Evolutionary conservation across 768 basidiomycete genomes (phyloP).

Genomic region (Lactarius indigo): DNA sequence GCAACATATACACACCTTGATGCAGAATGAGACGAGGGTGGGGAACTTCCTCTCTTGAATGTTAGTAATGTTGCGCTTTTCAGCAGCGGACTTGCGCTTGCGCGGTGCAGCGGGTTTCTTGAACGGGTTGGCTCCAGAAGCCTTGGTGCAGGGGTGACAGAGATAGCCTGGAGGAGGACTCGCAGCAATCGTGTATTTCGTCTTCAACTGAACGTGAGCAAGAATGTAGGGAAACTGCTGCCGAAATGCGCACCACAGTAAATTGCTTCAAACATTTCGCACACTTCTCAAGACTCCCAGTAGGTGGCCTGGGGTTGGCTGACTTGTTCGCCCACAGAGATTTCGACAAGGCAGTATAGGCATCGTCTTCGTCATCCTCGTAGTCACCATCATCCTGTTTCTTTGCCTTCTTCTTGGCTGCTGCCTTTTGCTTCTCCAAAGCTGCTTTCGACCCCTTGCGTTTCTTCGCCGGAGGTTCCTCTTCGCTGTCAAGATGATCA

Average conservation of each 20-base stretch:
- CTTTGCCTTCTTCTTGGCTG: slow-evolving; percentile 25
- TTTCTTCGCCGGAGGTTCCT: slow-evolving; percentile 15
- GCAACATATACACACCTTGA: slow-evolving; percentile 49
- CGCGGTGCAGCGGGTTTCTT: slow-evolving; percentile 65
- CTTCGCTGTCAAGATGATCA: slow-evolving; percentile 22
- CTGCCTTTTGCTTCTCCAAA: slow-evolving; percentile 33
- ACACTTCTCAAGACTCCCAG: slow-evolving; percentile 80
- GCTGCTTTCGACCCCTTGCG: slow-evolving; percentile 25
- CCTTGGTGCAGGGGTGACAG: slow-evolving; percentile 81
- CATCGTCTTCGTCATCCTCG: slow-evolving; percentile 56
- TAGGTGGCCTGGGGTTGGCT: slow-evolving; percentile 50
- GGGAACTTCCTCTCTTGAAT: slow-evolving; percentile 71
- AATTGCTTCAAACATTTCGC: slow-evolving; percentile 80
- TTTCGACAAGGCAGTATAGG: slow-evolving; percentile 64
- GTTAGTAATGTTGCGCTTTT: slow-evolving; percentile 62
- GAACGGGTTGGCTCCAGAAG: slow-evolving; percentile 77
- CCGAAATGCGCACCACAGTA: slow-evolving; percentile 64
- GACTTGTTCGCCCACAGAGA: slow-evolving; percentile 38
- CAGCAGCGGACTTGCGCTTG: slow-evolving; percentile 60
- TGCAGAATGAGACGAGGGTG: slow-evolving; percentile 74
- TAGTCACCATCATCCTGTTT: slow-evolving; percentile 44
- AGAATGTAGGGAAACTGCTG: not conserved
- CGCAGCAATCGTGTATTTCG: slow-evolving; percentile 79
- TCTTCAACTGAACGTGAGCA: slow-evolving; percentile 43
- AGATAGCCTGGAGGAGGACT: slow-evolving; percentile 71